Base-by-base conservation (phyloP, 495 filamentous ascomycete genomes). In the Aspergillus funiculosus region DNA sequence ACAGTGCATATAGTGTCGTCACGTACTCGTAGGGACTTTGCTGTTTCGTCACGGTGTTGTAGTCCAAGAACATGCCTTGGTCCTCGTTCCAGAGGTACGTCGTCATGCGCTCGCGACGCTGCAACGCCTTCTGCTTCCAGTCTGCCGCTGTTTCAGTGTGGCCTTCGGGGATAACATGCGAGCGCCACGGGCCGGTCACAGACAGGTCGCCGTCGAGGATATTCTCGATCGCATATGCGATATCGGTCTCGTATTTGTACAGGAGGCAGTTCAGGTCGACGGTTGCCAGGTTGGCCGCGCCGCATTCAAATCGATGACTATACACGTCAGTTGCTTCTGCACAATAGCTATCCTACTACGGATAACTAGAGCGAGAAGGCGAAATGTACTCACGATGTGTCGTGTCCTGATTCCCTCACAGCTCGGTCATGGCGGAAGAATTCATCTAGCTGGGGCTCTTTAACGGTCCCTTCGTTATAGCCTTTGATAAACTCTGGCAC, bases 331-430 rank as follows among this genome's bases (percentile, higher is more conserved):
- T n/a, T n/a, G n/a, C n/a, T n/a, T n/a, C n/a, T n/a, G n/a, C n/a
- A n/a, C n/a, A n/a, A n/a, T n/a, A n/a, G n/a, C n/a, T n/a, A n/a
- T n/a, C n/a, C n/a, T n/a, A n/a, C n/a, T n/a, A n/a, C n/a, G n/a
- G n/a, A n/a, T n/a, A n/a, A n/a, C n/a, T n/a, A n/a, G n/a, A n/a
- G n/a, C n/a, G n/a, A n/a, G n/a, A n/a, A n/a, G n/a, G n/a, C n/a
- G n/a, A n/a, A n/a, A n/a, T n/a, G n/a, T n/a, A 35, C 35, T 38
- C 8, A 38, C 35, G 35, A 38, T 20, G 35, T 38, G 17, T 38
- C 35, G 13, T 38, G 35, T 20, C 35, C 35, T 1, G 35, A 38
- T 22, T 38, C 35, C 1, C 35, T 17, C 17, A 38, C 35, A 4
- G 35, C 35, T 4, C 35, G 17, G 13, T 38, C 35, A 20, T 38